phyloP scores from a whole-genome alignment of 2,329 filamentous ascomycete species.

The Aspergillus spinulosporus region DNA sequence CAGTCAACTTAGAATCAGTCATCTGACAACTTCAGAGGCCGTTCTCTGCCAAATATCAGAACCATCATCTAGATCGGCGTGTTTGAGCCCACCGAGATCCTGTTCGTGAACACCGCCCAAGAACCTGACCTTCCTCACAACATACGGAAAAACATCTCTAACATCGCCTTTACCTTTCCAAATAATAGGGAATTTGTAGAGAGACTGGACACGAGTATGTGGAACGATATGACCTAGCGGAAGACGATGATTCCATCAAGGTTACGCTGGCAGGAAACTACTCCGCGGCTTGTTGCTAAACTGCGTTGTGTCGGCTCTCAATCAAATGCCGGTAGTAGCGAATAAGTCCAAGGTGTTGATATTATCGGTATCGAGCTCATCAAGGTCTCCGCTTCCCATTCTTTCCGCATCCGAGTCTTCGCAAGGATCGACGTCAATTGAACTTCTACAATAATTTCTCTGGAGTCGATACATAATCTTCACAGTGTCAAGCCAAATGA shows the following conservation, averaged over 20 bases:
- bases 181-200: conserved; percentile 86
- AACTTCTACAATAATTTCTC: conserved; percentile 81
- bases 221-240: conserved; percentile 72
- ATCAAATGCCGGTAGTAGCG: neutral
- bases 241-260: conserved; percentile 79
- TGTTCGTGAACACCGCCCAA: conserved; percentile 73
- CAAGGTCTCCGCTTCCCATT: conserved; percentile 71
- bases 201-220: conserved; percentile 73
- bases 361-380: conserved; percentile 70
- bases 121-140: conserved; percentile 74
- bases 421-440: conserved; percentile 94
- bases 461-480: conserved; percentile 89
- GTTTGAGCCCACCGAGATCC: conserved; percentile 74
- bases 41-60: conserved; percentile 83
- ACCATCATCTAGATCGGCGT: conserved; percentile 85
- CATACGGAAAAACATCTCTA: conserved; percentile 69
- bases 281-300: conserved; percentile 80
- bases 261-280: conserved; percentile 79
- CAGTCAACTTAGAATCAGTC: conserved; percentile 81
- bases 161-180: conserved; percentile 62
- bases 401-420: conserved; percentile 83
- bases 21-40: conserved; percentile 79
- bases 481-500: conserved; percentile 75
- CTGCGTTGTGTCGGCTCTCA: conserved; percentile 63
- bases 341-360: conserved; percentile 65